Percentiles rank a stretch among this genome's conserved stretches.
Conservation (phyloP, 1,284 basidiomycete genomes). For the Ustanciosporium gigantosporum region DNA sequence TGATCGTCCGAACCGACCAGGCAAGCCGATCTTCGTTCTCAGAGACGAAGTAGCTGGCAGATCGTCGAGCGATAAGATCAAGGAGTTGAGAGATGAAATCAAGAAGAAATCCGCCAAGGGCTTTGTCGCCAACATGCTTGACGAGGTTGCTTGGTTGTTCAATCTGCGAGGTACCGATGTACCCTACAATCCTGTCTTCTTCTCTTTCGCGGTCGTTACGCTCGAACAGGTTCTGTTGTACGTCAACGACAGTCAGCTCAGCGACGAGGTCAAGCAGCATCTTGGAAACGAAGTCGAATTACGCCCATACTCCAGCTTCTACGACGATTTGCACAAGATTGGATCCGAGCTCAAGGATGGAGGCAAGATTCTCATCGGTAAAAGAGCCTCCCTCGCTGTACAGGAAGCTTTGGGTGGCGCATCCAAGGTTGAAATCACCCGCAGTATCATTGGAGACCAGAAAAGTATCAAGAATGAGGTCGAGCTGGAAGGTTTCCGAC, state of each 20-base stretch:
- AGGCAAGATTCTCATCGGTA: slow-evolving; percentile 52
- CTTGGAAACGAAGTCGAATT: slow-evolving; percentile 70
- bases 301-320: slow-evolving; percentile 68
- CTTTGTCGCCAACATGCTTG: slow-evolving; percentile 58
- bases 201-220: slow-evolving; percentile 83
- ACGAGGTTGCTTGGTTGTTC: slow-evolving; percentile 71
- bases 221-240: slow-evolving; percentile 72
- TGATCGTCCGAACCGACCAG: slow-evolving; percentile 73
- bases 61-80: slow-evolving; percentile 40
- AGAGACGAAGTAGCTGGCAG: slow-evolving; percentile 72
- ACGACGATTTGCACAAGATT: slow-evolving; percentile 46
- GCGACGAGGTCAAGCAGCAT: slow-evolving; percentile 67
- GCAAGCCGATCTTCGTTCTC: slow-evolving; percentile 73
- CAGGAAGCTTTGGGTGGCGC: slow-evolving; percentile 56
- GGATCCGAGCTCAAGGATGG: slow-evolving; percentile 25
- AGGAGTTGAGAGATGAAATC: slow-evolving; percentile 50
- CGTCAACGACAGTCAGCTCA: slow-evolving; percentile 70
- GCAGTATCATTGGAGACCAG: slow-evolving; percentile 72
- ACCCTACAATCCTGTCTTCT: slow-evolving; percentile 89
- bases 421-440: slow-evolving; percentile 37
- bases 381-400: slow-evolving; percentile 55
- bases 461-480: slow-evolving; percentile 87
- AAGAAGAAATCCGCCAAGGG: slow-evolving; percentile 44
- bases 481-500: slow-evolving; percentile 87
- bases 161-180: slow-evolving; percentile 92